Conservation (phyloP, 2,329 filamentous ascomycete genomes). For the Fusarium acutatum region DNA sequence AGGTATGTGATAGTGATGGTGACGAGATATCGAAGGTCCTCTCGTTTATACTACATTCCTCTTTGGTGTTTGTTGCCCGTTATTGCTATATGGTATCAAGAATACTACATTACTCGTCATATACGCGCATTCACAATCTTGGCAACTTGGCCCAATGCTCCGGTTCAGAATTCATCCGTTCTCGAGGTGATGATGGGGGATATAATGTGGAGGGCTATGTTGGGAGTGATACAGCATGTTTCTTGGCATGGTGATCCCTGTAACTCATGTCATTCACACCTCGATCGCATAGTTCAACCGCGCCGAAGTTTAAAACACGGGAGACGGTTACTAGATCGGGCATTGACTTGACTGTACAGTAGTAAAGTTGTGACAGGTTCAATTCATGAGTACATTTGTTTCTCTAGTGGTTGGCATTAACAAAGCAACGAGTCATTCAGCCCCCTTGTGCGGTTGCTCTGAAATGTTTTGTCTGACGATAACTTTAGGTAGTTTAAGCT, state of each 20-base stretch:
- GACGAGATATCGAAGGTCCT: neutral
- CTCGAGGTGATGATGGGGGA: neutral
- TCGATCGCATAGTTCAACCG: neutral
- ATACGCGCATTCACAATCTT: neutral
- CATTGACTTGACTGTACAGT: neutral
- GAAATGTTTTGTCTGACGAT: conserved; percentile 6
- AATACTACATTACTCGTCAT: neutral
- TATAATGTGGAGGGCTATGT: neutral
- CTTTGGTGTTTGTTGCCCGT: neutral
- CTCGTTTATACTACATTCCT: neutral
- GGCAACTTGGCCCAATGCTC: conserved; percentile 2
- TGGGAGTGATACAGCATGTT: neutral
- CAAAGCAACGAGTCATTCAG: neutral
- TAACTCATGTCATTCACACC: neutral
- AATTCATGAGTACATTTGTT: neutral
- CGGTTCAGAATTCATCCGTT: conserved; percentile 23
- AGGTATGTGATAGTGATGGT: neutral
- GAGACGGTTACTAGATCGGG: neutral
- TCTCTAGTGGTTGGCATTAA: neutral
- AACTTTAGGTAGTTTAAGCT: conserved; percentile 11
- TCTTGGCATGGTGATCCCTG: conserved; percentile 9
- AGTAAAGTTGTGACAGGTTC: neutral
- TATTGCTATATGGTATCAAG: neutral
- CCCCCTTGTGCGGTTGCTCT: neutral
- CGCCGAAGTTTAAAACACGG: conserved; percentile 9